These are phyloP conservation scores for Fusarium haematococcum DNA, from an alignment of 2,329 filamentous ascomycete species.

Conservation along the genomic window DNA sequence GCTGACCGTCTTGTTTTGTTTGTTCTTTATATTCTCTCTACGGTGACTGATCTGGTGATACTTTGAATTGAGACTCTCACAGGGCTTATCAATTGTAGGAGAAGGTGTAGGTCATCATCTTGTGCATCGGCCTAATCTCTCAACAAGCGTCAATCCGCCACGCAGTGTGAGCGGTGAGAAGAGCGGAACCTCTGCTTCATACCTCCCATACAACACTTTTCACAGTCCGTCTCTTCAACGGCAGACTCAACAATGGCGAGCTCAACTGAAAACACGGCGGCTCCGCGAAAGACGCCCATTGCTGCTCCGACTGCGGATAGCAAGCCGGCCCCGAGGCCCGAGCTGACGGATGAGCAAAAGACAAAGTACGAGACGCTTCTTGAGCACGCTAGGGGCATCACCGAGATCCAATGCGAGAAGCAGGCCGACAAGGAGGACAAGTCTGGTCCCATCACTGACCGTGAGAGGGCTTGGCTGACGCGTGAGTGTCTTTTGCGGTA, in stretches of 20 bases:
- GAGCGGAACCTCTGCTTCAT: slow-evolving; percentile 9
- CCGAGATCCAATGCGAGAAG: slow-evolving; percentile 69
- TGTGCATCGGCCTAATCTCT: slow-evolving; percentile 6
- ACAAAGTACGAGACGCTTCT: slow-evolving; percentile 85
- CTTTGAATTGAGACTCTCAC: background rate
- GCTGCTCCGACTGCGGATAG: slow-evolving; percentile 66
- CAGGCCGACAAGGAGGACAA: slow-evolving; percentile 59
- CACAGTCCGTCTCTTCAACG: background rate
- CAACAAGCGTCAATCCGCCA: slow-evolving; percentile 14
- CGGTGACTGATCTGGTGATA: background rate
- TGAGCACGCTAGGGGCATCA: slow-evolving; percentile 76
- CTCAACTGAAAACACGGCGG: slow-evolving; percentile 29
- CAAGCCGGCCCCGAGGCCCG: slow-evolving; percentile 66
- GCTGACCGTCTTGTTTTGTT: background rate
- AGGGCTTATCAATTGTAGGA: background rate
- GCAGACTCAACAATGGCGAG: slow-evolving; percentile 32
- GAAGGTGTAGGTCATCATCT: background rate
- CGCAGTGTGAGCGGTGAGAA: slow-evolving; percentile 37
- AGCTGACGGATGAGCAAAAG: slow-evolving; percentile 81
- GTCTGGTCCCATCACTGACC: slow-evolving; percentile 76
- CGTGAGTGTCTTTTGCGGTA: slow-evolving; percentile 93
- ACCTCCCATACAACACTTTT: slow-evolving; percentile 1
- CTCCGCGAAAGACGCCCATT: slow-evolving; percentile 66
- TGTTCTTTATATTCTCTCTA: background rate
- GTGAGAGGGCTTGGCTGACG: slow-evolving; percentile 90